Evolutionary conservation across 192 early-diverging fungal genomes (phyloP).

Genomic region (Linnemannia zychae): DNA sequence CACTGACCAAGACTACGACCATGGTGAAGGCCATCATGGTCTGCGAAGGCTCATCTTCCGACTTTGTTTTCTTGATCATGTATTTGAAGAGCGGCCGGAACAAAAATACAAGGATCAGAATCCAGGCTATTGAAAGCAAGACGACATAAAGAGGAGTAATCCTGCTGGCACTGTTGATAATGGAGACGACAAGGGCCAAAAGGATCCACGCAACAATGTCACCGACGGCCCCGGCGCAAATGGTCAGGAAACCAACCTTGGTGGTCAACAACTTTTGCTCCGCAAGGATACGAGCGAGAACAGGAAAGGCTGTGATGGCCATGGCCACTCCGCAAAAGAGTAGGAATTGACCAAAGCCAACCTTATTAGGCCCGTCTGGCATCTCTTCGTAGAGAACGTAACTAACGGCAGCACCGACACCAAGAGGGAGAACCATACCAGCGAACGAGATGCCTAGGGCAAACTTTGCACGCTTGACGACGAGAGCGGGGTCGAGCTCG

Average conservation of each 20-base stretch:
- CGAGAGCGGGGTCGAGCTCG: slow-evolving; percentile 79
- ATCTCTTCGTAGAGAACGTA: slow-evolving; percentile 76
- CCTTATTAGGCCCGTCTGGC: slow-evolving; percentile 50
- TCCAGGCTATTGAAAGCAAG: slow-evolving; percentile 76
- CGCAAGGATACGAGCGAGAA: slow-evolving; percentile 93
- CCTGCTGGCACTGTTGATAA: slow-evolving; percentile 81
- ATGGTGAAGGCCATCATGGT: slow-evolving; percentile 81
- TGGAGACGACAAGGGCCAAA: slow-evolving; percentile 85
- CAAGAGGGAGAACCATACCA: slow-evolving; percentile 90
- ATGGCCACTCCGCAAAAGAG: slow-evolving; percentile 93
- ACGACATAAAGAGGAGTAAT: slow-evolving; percentile 89
- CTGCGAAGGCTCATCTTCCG: slow-evolving; percentile 66
- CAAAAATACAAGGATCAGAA: slow-evolving; percentile 75
- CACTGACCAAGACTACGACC: slow-evolving; percentile 76
- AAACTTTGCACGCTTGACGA: slow-evolving; percentile 67
- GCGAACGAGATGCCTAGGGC: slow-evolving; percentile 77
- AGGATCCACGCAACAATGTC: slow-evolving; percentile 91
- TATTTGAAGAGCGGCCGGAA: slow-evolving; percentile 74
- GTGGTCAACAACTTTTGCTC: slow-evolving; percentile 88
- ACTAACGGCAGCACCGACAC: slow-evolving; percentile 79
- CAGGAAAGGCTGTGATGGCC: slow-evolving; percentile 95
- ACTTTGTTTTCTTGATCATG: slow-evolving; percentile 64
- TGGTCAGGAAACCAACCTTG: slow-evolving; percentile 84
- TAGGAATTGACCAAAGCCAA: slow-evolving; percentile 79
- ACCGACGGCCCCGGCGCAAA: slow-evolving; percentile 89